These are phyloP conservation scores for Atkinsonella texensis DNA, from an alignment of 2,329 filamentous ascomycete species.

Conservation along the genomic window DNA sequence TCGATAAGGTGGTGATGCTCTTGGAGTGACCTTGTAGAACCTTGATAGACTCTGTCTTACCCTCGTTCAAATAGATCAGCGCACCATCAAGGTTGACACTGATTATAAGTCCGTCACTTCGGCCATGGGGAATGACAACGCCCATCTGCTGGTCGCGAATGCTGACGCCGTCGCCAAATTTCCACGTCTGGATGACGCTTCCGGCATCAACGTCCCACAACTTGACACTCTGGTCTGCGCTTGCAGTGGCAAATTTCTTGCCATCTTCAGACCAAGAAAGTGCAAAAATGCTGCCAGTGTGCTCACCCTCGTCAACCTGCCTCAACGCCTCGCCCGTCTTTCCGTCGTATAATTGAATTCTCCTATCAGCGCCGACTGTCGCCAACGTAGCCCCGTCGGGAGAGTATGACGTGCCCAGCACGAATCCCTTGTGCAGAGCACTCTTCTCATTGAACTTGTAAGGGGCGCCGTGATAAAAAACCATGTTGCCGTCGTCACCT, in stretches of 20 bases:
- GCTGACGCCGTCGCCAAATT: conserved; percentile 65
- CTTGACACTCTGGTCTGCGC: conserved; percentile 87
- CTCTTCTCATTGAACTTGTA: conserved; percentile 92
- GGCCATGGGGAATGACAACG: conserved; percentile 75
- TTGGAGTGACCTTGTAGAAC: conserved; percentile 84
- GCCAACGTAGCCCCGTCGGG: conserved; percentile 74
- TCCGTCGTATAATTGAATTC: conserved; percentile 90
- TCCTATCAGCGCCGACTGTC: conserved; percentile 83
- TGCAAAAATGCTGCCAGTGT: conserved; percentile 86
- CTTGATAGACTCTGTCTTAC: conserved; percentile 54
- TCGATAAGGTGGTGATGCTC: conserved; percentile 63
- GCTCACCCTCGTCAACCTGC: conserved; percentile 69
- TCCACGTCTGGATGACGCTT: conserved; percentile 70
- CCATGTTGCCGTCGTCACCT: conserved; percentile 77
- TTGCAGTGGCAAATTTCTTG: conserved; percentile 77
- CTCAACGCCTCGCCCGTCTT: conserved; percentile 79
- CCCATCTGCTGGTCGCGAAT: conserved; percentile 85
- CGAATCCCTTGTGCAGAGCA: conserved; percentile 74
- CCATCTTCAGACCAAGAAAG: conserved; percentile 86
- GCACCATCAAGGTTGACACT: conserved; percentile 81
- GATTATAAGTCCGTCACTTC: conserved; percentile 78
- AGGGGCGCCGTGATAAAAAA: conserved; percentile 86
- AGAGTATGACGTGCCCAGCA: conserved; percentile 79
- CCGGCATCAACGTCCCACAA: conserved; percentile 83
- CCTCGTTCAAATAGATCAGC: conserved; percentile 75